A percentile compares a stretch with the other conserved stretches of the same genome.
Conservation (phyloP, 768 basidiomycete species). For the Tylopilus felleus region DNA sequence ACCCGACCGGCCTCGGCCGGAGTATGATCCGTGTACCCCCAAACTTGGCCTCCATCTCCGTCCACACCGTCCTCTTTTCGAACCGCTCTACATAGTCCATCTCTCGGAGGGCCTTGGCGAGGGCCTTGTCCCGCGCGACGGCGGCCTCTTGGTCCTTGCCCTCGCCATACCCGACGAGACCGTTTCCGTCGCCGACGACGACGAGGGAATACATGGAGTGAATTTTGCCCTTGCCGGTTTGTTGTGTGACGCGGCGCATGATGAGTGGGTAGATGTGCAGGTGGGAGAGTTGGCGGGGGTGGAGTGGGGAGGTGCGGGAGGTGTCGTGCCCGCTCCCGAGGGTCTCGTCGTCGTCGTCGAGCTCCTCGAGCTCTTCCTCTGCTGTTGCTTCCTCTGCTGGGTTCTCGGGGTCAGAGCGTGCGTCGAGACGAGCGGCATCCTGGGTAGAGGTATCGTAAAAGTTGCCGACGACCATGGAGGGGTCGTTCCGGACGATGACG, state of each 20-base stretch:
- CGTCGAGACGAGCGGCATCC: background rate
- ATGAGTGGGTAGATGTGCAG: slow-evolving; percentile 43
- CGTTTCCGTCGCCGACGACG: slow-evolving; percentile 80
- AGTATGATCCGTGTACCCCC: slow-evolving; percentile 79
- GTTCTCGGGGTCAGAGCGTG: slow-evolving; percentile 8
- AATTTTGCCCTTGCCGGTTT: slow-evolving; percentile 94
- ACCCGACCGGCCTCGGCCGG: slow-evolving; percentile 82
- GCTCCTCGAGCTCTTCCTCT: slow-evolving; percentile 16
- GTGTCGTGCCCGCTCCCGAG: slow-evolving; percentile 15
- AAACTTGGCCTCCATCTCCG: slow-evolving; percentile 80
- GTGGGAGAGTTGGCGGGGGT: slow-evolving; percentile 24
- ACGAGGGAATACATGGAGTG: slow-evolving; percentile 57
- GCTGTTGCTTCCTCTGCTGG: slow-evolving; percentile 7
- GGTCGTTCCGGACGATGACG: slow-evolving; percentile 67
- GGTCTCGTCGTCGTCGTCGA: slow-evolving; percentile 19
- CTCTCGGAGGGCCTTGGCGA: slow-evolving; percentile 69
- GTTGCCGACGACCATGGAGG: slow-evolving; percentile 55
- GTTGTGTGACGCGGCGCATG: slow-evolving; percentile 66
- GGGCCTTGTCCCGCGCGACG: slow-evolving; percentile 56
- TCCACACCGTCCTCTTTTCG: slow-evolving; percentile 93
- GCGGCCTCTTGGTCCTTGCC: slow-evolving; percentile 64
- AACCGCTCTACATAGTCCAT: slow-evolving; percentile 96
- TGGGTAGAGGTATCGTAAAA: slow-evolving; percentile 23
- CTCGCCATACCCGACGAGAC: slow-evolving; percentile 79
- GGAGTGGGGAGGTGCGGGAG: slow-evolving; percentile 16